Evolutionary conservation across 371 early-diverging fungal genomes (phyloP).

Genomic region (Chytridium lagenaria): DNA sequence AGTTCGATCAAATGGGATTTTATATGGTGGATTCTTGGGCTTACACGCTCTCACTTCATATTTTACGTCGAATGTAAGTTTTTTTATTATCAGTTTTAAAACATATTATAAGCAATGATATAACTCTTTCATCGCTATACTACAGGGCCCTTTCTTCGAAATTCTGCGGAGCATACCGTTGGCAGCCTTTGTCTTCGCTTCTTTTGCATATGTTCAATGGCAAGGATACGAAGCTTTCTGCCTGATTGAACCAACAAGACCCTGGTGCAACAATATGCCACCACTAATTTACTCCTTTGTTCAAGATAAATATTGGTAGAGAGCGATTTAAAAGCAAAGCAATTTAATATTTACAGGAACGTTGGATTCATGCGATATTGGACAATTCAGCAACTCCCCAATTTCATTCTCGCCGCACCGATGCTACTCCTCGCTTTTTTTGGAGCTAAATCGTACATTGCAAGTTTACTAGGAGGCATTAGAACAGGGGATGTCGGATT

Average conservation of each 20-base stretch:
- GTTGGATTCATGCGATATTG: slow-evolving; percentile 86
- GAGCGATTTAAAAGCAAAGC: background rate
- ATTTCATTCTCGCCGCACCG: slow-evolving; percentile 87
- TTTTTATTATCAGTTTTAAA: slow-evolving; percentile 26
- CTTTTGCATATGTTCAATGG: slow-evolving; percentile 72
- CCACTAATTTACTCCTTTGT: slow-evolving; percentile 86
- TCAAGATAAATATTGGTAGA: slow-evolving; percentile 86
- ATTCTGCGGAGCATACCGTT: background rate
- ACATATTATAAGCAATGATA: no score
- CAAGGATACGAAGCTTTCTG: slow-evolving; percentile 76
- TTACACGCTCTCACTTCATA: no score
- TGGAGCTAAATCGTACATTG: slow-evolving; percentile 64
- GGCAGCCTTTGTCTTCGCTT: slow-evolving; percentile 44
- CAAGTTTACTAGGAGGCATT: background rate
- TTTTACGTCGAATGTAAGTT: no score
- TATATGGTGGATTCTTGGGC: slow-evolving; percentile 86
- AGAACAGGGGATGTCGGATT: background rate
- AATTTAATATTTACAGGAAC: slow-evolving; percentile 58
- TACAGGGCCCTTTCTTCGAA: no score
- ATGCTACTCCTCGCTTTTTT: slow-evolving; percentile 68
- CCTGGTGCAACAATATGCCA: slow-evolving; percentile 71
- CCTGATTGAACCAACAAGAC: slow-evolving; percentile 46
- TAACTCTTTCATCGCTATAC: no score
- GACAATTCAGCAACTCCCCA: slow-evolving; percentile 81
- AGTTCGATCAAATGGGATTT: slow-evolving; percentile 82